These are phyloP conservation scores for Metschnikowia gruessii DNA, from an alignment of 805 yeast species.

Conservation along the genomic window DNA sequence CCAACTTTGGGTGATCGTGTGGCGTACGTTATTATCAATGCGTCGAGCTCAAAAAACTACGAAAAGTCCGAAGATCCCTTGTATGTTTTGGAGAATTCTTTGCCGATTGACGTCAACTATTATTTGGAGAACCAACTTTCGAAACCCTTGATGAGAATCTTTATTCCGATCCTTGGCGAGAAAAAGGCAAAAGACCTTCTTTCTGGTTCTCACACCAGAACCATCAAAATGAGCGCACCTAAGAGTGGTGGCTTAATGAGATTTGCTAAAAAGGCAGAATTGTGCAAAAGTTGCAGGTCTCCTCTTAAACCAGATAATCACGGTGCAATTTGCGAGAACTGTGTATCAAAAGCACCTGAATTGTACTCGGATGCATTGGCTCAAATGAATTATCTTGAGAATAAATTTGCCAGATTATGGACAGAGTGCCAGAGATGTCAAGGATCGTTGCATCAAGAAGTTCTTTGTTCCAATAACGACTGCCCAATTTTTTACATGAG, in stretches of 20 bases:
- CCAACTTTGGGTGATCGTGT: slow-evolving; percentile 97
- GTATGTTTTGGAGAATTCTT: slow-evolving; percentile 84
- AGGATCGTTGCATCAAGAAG: slow-evolving; percentile 94
- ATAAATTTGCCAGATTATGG: slow-evolving; percentile 86
- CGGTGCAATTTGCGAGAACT: slow-evolving; percentile 79
- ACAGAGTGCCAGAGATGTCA: slow-evolving; percentile 98
- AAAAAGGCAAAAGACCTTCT: slow-evolving; percentile 73
- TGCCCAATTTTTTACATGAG: slow-evolving; percentile 98
- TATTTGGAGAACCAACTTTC: slow-evolving; percentile 90
- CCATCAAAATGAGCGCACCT: slow-evolving; percentile 69
- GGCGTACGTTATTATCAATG: slow-evolving; percentile 84
- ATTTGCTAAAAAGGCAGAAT: slow-evolving; percentile 84
- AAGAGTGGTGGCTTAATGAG: slow-evolving; percentile 86
- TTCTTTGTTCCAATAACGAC: slow-evolving; percentile 89
- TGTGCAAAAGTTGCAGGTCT: slow-evolving; percentile 84
- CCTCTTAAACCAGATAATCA: slow-evolving; percentile 61
- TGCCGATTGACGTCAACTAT: slow-evolving; percentile 92
- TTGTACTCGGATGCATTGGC: slow-evolving; percentile 79
- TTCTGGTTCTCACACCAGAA: slow-evolving; percentile 80
- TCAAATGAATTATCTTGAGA: slow-evolving; percentile 74
- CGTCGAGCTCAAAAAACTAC: slow-evolving; percentile 82
- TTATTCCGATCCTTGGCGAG: slow-evolving; percentile 93
- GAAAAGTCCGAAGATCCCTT: slow-evolving; percentile 97
- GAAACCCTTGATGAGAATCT: slow-evolving; percentile 89
- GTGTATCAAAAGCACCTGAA: slow-evolving; percentile 65